Conservation (phyloP, 768 basidiomycete species). For the Agaricus sinodeliciosus region DNA sequence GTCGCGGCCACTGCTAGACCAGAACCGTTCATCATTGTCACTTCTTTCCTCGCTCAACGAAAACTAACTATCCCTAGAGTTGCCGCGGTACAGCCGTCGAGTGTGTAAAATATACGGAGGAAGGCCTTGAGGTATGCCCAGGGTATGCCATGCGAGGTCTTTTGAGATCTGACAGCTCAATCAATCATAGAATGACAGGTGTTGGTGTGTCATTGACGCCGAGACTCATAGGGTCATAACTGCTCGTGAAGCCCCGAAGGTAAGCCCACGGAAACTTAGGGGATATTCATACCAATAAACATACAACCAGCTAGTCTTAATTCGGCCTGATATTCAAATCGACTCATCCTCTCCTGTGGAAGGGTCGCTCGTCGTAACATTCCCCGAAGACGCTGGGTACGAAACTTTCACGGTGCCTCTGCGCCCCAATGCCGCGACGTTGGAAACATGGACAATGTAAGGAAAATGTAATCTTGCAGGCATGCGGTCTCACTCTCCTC, state of each 20-base stretch:
- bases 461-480: constrained; percentile 14
- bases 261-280: constrained; percentile 15
- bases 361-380: constrained; percentile 46
- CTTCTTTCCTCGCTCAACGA: background rate
- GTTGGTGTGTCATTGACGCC: constrained; percentile 63
- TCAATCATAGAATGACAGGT: constrained; percentile 53
- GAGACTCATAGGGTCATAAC: constrained; percentile 51
- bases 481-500: background rate
- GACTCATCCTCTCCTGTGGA: constrained; percentile 38
- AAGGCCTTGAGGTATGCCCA: constrained; percentile 57
- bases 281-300: background rate
- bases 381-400: constrained; percentile 54
- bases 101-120: constrained; percentile 45
- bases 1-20: background rate
- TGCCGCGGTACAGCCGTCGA: constrained; percentile 62
- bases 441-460: constrained; percentile 54
- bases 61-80: constrained; percentile 36
- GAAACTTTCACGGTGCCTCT: constrained; percentile 56
- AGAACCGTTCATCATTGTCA: background rate
- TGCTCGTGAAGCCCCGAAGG: constrained; percentile 59
- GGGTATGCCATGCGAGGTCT: constrained; percentile 31
- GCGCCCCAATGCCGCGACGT: constrained; percentile 39
- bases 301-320: constrained; percentile 53
- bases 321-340: constrained; percentile 46
- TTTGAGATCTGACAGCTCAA: background rate